A percentile compares a stretch with the other conserved stretches of the same genome.
phyloP scores from a whole-genome alignment of 768 basidiomycete species.

The Tricholoma sp. region DNA sequence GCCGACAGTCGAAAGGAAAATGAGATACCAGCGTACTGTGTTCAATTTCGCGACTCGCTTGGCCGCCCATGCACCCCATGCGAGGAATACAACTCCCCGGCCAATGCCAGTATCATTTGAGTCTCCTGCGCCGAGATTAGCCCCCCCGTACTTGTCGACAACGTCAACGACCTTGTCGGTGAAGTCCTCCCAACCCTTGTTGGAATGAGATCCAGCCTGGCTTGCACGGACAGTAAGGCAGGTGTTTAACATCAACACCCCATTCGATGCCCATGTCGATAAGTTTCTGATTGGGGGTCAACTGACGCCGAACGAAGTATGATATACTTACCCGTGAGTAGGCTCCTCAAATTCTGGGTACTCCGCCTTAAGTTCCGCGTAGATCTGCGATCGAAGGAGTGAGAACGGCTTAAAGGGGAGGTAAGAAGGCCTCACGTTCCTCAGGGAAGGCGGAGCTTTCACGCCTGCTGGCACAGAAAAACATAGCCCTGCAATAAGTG shows the following conservation, averaged over 20 bases:
- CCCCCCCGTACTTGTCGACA: constrained; percentile 72
- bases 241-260: constrained; percentile 91
- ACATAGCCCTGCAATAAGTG: constrained; percentile 49
- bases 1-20: not conserved
- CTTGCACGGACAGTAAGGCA: constrained; percentile 81
- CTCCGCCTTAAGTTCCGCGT: constrained; percentile 78
- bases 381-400: constrained; percentile 54
- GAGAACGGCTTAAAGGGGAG: constrained; percentile 5
- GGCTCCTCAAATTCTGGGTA: constrained; percentile 77
- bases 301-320: not conserved
- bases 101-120: constrained; percentile 46
- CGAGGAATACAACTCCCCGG: constrained; percentile 74
- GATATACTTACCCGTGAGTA: constrained; percentile 67
- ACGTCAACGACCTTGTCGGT: constrained; percentile 76
- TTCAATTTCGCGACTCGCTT: constrained; percentile 77
- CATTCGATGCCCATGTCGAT: constrained; percentile 74
- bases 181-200: constrained; percentile 88
- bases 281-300: constrained; percentile 54
- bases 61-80: constrained; percentile 86
- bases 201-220: constrained; percentile 74
- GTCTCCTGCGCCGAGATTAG: constrained; percentile 45
- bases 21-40: constrained; percentile 41
- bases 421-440: constrained; percentile 50
- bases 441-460: constrained; percentile 71
- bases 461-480: constrained; percentile 89